These are phyloP conservation scores for Microglena sp. DNA, from an alignment of 139 green algal genomes.

Conservation along the genomic window DNA sequence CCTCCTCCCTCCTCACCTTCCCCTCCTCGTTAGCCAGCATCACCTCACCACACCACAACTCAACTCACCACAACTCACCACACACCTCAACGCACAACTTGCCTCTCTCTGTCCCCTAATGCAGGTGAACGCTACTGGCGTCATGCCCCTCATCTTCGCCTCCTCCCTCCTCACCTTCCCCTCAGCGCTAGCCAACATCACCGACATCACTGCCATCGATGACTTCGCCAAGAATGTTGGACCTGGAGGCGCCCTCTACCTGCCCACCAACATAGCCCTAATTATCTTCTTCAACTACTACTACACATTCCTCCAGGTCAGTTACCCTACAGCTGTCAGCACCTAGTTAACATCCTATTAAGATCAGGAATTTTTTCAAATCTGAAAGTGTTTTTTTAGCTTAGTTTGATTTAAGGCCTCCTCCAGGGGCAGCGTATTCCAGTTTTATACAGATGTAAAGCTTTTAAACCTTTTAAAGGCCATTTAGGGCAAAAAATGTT, in stretches of 20 bases:
- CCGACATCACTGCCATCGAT: constrained; percentile 46
- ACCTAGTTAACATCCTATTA: no score
- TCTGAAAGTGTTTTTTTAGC: no score
- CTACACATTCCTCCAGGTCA: constrained; percentile 95
- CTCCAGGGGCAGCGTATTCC: no score
- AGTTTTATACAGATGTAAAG: no score
- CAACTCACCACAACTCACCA: constrained; percentile 78
- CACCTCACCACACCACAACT: constrained; percentile 36
- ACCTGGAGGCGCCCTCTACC: constrained; percentile 68
- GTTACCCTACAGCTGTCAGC: no score
- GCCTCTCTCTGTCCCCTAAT: background rate
- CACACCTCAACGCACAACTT: background rate
- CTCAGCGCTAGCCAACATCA: constrained; percentile 68
- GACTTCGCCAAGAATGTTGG: constrained; percentile 48
- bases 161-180: constrained; percentile 87
- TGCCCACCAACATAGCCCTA: constrained; percentile 82
- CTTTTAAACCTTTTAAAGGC: no score
- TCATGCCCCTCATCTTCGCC: constrained; percentile 99
- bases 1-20: constrained; percentile 83
- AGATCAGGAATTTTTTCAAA: no score
- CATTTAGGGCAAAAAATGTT: no score
- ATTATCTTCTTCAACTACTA: constrained; percentile 99
- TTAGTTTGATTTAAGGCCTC: no score
- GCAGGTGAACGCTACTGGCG: constrained; percentile 56
- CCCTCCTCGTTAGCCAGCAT: constrained; percentile 76